phyloP scores from a whole-genome alignment of 2,329 filamentous ascomycete species.

The Corinectria fuckeliana region DNA sequence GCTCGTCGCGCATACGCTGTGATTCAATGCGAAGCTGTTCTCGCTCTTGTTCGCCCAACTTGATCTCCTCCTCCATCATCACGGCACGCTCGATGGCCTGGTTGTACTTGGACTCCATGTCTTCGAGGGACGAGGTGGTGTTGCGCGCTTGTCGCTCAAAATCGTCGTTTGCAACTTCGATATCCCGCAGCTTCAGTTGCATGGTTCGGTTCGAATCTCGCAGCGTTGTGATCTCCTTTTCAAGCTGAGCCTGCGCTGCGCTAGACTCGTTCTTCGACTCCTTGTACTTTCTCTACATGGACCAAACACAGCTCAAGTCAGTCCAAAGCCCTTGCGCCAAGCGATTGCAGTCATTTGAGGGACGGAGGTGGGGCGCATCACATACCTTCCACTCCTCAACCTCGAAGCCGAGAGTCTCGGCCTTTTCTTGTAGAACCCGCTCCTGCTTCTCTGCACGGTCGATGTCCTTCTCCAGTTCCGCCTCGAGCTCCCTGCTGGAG shows the following conservation, averaged over 20 bases:
- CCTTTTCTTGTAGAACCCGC: conserved; percentile 82
- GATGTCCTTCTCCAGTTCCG: conserved; percentile 94
- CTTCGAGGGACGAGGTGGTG: conserved; percentile 93
- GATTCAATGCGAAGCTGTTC: conserved; percentile 88
- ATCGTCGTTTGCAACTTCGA: conserved; percentile 97
- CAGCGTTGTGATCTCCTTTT: conserved; percentile 94
- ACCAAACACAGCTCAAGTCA: conserved; percentile 23
- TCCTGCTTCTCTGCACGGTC: conserved; percentile 95
- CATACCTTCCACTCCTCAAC: conserved; percentile 98
- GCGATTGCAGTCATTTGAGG: background rate
- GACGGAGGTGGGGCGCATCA: conserved; percentile 8
- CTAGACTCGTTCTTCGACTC: conserved; percentile 91
- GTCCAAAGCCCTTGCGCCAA: conserved; percentile 7
- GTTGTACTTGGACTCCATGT: conserved; percentile 97
- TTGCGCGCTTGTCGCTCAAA: conserved; percentile 96
- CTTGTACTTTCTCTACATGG: conserved; percentile 84
- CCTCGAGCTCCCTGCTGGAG: conserved; percentile 91
- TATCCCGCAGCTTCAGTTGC: conserved; percentile 86
- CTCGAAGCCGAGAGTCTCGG: conserved; percentile 83
- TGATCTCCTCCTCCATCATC: conserved; percentile 94
- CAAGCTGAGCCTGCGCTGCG: conserved; percentile 80
- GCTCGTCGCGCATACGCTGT: conserved; percentile 87
- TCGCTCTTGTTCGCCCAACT: conserved; percentile 87
- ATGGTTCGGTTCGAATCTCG: conserved; percentile 84
- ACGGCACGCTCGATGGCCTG: conserved; percentile 90